Evolutionary conservation across 495 filamentous ascomycete species (phyloP).

Genomic region (Podospora sp.): DNA sequence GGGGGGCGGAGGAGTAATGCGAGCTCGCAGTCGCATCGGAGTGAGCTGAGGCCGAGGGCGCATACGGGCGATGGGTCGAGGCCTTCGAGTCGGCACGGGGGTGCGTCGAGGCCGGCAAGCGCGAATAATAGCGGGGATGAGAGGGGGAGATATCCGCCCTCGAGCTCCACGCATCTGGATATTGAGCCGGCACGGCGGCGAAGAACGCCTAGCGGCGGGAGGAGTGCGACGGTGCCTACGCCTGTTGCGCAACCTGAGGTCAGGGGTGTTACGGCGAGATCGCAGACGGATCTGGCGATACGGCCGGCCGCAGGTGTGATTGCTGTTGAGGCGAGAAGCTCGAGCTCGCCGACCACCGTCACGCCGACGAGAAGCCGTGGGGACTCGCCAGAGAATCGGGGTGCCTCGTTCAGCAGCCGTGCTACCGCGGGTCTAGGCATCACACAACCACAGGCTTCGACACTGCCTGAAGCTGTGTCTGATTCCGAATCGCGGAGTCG

Average conservation of each 20-base stretch:
- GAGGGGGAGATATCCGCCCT: slow-evolving; percentile 50
- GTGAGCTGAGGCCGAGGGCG: slow-evolving; percentile 36
- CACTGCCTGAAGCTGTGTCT: slow-evolving; percentile 2
- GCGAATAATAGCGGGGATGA: slow-evolving; percentile 37
- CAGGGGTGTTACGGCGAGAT: slow-evolving; percentile 45
- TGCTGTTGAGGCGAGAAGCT: slow-evolving; percentile 45
- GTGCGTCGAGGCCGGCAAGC: slow-evolving; percentile 45
- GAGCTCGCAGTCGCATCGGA: slow-evolving; percentile 37
- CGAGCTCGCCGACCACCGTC: slow-evolving; percentile 37
- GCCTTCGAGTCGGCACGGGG: slow-evolving; percentile 44
- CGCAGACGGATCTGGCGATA: slow-evolving; percentile 60
- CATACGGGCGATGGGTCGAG: slow-evolving; percentile 33
- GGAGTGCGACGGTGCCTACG: slow-evolving; percentile 48
- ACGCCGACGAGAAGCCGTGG: slow-evolving; percentile 16
- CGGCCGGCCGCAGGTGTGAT: slow-evolving; percentile 42
- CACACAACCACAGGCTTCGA: slow-evolving; percentile 23
- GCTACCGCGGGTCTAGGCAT: slow-evolving; percentile 26
- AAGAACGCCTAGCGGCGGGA: slow-evolving; percentile 44
- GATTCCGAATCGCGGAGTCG: slow-evolving; percentile 10
- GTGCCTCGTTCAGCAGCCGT: slow-evolving; percentile 32
- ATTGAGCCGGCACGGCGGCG: slow-evolving; percentile 46
- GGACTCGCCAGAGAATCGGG: slow-evolving; percentile 21
- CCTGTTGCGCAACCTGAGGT: slow-evolving; percentile 44
- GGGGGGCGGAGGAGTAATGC: slow-evolving; percentile 48
- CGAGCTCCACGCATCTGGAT: slow-evolving; percentile 47